Conservation (phyloP, 495 filamentous ascomycete species). For the Bombardia bombarda region DNA sequence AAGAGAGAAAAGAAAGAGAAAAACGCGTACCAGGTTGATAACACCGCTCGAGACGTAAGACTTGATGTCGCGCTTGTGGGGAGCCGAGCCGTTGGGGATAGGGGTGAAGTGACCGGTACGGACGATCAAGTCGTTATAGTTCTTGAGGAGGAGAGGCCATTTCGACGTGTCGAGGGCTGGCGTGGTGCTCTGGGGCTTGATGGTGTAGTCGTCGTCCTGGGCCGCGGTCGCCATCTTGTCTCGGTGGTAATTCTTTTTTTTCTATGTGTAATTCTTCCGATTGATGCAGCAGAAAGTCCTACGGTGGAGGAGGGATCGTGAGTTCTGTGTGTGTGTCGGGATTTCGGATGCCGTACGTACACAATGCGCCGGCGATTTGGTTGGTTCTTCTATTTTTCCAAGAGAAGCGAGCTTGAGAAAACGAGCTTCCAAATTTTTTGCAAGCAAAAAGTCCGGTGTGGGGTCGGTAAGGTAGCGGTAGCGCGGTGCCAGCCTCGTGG, state of each 20-base stretch:
- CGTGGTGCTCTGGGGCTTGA: conserved; percentile 74
- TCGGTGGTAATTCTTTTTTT: not conserved
- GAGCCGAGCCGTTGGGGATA: conserved; percentile 79
- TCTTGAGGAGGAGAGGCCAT: conserved; percentile 88
- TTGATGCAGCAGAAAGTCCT: not conserved
- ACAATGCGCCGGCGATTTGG: too few relatives aligned
- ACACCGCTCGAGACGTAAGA: conserved; percentile 92
- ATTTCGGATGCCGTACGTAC: too few relatives aligned
- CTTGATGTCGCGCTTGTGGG: conserved; percentile 86
- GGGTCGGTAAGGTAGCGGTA: too few relatives aligned
- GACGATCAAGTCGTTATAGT: conserved; percentile 79
- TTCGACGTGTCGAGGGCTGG: conserved; percentile 66
- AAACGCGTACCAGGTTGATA: conserved; percentile 55
- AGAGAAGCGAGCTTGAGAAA: not conserved
- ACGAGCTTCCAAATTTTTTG: conserved; percentile 15
- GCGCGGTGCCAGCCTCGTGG: too few relatives aligned
- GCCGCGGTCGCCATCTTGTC: conserved; percentile 9
- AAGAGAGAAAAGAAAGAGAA: not conserved
- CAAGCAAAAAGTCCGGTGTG: conserved; percentile 9
- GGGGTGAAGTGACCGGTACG: conserved; percentile 90
- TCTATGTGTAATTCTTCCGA: not conserved
- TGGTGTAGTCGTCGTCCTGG: conserved; percentile 43
- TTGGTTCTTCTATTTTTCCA: not conserved
- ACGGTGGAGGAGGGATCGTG: too few relatives aligned
- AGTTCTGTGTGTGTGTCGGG: too few relatives aligned